phyloP scores from a whole-genome alignment of 208 protist species.

The Vickermania ingenoplastis region DNA sequence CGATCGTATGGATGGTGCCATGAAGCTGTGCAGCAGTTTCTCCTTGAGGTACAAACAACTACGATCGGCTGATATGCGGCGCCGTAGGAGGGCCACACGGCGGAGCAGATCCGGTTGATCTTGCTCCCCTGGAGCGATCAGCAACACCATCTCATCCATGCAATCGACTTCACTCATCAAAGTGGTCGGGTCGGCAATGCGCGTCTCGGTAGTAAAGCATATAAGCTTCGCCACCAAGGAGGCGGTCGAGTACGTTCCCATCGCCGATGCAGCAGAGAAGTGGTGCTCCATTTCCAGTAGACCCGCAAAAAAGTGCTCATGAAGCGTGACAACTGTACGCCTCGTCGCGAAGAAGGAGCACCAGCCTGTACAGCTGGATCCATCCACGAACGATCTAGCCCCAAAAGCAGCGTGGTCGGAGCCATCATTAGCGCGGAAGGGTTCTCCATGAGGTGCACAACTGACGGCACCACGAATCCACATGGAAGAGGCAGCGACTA shows the following conservation, averaged over 20 bases:
- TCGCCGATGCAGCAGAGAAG: constrained; percentile 10
- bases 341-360: constrained; percentile 58
- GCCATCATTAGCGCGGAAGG: constrained; percentile 8
- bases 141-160: constrained; percentile 83
- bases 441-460: constrained; percentile 23
- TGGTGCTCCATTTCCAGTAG: not conserved
- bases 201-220: constrained; percentile 48
- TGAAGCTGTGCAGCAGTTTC: constrained; percentile 56
- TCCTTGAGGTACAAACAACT: constrained; percentile 62
- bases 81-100: constrained; percentile 63
- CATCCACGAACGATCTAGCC: constrained; percentile 11
- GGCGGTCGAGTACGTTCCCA: constrained; percentile 11
- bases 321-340: constrained; percentile 33
- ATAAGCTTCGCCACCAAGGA: constrained; percentile 23
- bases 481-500: constrained; percentile 28
- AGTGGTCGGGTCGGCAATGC: constrained; percentile 55
- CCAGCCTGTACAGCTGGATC: constrained; percentile 21
- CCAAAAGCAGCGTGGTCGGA: not conserved
- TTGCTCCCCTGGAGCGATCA: constrained; percentile 62
- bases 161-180: constrained; percentile 73
- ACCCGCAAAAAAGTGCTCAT: not conserved
- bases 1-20: constrained; percentile 52
- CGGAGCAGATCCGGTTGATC: constrained; percentile 81
- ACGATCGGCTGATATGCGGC: constrained; percentile 53
- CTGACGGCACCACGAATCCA: constrained; percentile 48